Evolutionary conservation across 139 green algal genomes (phyloP), one percentile per base, ranked within the genome.

Genomic region (Edaphochlamys debaryana): DNA sequence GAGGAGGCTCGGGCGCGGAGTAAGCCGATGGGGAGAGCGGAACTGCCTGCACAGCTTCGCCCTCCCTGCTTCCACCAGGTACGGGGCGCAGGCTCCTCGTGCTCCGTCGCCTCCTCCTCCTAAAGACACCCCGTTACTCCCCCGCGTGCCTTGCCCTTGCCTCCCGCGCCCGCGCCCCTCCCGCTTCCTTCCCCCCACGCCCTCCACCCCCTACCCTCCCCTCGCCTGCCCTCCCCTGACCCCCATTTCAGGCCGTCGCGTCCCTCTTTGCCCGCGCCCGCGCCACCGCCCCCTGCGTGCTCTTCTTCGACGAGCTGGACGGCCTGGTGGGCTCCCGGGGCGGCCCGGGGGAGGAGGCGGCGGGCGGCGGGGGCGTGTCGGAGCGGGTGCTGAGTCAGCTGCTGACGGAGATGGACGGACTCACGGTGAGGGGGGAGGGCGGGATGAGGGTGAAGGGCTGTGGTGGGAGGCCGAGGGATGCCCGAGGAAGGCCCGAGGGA

Each of bases 241-340:
- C n/a, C n/a, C n/a, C n/a, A n/a, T n/a, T n/a, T n/a, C 38, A 89
- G 62, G 87, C 89, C 20, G 86, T 98, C 40, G 85, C 92, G 0
- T 77, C 78, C 2, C 89, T 94, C 19, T 98, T 98, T 79, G 84
- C 79, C 0, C 86, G 89, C 13, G 95, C 95, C 20, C 87, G 96
- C 6, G 83, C 89, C 38, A 87, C 91, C 4, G 91, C 95, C 3
- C 96, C 96, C 0, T 88, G 86, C 50, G 90, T 98, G 50, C 60
- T 98, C 1, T 98, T 98, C 77, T 86, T 98, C 34, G 96, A 98
- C 64, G 96, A 98, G 83, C 74, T 98, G 4, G 96, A 98, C 77
- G 91, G 85, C 1, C 69, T 98, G 3, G 92, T 92, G 48, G 68
- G 76, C 3, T 25, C 68, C 0, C 41, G 91, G 23, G 27, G 66